Conservation (phyloP, 2,329 filamentous ascomycete genomes). For the Aplosporella prunicola region DNA sequence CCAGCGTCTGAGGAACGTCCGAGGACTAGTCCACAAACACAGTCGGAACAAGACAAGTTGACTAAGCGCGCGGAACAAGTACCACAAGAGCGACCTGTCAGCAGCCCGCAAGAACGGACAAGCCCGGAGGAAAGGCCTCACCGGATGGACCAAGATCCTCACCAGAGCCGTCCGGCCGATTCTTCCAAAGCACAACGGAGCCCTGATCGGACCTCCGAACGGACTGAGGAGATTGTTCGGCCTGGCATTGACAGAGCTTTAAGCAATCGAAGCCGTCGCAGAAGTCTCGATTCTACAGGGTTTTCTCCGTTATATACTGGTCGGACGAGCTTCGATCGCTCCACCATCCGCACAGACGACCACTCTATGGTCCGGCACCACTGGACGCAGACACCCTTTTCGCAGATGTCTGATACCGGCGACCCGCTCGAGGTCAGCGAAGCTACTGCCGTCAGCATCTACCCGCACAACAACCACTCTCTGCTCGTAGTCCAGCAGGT, state of each 20-base stretch:
- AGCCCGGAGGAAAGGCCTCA: too few relatives aligned
- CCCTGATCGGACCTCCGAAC: not conserved
- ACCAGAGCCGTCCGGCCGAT: constrained; percentile 1
- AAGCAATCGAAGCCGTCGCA: too few relatives aligned
- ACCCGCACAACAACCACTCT: constrained; percentile 54
- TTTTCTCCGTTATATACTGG: constrained; percentile 22
- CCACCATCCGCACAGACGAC: constrained; percentile 27
- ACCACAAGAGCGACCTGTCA: too few relatives aligned
- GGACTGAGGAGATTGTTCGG: constrained; percentile 8
- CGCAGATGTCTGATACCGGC: constrained; percentile 41
- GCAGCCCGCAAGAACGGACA: too few relatives aligned
- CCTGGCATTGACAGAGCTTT: constrained; percentile 15
- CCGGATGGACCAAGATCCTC: not conserved
- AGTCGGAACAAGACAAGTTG: too few relatives aligned
- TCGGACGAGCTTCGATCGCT: constrained; percentile 28
- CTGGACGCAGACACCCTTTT: constrained; percentile 40
- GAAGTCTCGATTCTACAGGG: too few relatives aligned
- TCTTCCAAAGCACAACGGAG: not conserved
- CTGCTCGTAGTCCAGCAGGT: constrained; percentile 53
- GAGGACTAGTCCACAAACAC: too few relatives aligned
- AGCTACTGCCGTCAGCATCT: constrained; percentile 51
- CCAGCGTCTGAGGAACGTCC: too few relatives aligned
- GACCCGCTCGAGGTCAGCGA: constrained; percentile 49
- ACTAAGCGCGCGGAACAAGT: too few relatives aligned
- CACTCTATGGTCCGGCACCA: constrained; percentile 35